These are phyloP conservation scores for Pseudogymnoascus sp. DNA, from an alignment of 2,329 filamentous ascomycete genomes.

Conservation along the genomic window DNA sequence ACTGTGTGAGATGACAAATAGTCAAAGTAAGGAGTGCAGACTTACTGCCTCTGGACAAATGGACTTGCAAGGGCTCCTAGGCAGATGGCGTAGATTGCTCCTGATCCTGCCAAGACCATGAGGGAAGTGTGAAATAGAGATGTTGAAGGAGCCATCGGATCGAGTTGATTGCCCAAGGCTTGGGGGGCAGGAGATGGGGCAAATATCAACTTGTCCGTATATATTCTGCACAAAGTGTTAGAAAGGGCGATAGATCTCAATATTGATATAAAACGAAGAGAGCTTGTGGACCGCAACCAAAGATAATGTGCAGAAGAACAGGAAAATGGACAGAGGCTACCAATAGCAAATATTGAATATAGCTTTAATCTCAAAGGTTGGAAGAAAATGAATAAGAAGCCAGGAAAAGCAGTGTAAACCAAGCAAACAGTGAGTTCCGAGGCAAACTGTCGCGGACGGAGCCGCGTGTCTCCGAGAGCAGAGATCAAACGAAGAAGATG, in stretches of 20 bases:
- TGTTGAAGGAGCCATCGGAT: not conserved
- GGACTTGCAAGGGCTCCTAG: conserved; percentile 60
- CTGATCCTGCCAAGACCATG: conserved; percentile 48
- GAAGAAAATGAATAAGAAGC: not conserved
- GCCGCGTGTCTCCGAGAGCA: not conserved
- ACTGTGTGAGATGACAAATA: not conserved
- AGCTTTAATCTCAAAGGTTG: not conserved
- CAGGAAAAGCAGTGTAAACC: not conserved
- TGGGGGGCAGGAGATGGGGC: not conserved
- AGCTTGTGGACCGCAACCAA: not conserved
- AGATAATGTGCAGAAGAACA: not conserved
- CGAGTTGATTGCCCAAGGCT: not conserved
- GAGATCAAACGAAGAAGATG: not conserved
- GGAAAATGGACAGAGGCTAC: not conserved
- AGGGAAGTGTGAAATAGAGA: conserved; percentile 32
- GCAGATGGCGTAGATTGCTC: conserved; percentile 58
- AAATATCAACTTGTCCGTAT: not conserved
- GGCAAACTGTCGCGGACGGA: not conserved
- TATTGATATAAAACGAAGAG: not conserved
- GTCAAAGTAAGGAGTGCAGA: conserved; percentile 13
- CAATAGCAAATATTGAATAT: too few species aligned
- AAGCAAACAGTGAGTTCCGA: not conserved
- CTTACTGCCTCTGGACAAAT: conserved; percentile 73
- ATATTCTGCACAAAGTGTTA: not conserved
- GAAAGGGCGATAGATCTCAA: not conserved